Base-by-base conservation (phyloP, 2,329 filamentous ascomycete genomes). In the Neoscytalidium dimidiatum region DNA sequence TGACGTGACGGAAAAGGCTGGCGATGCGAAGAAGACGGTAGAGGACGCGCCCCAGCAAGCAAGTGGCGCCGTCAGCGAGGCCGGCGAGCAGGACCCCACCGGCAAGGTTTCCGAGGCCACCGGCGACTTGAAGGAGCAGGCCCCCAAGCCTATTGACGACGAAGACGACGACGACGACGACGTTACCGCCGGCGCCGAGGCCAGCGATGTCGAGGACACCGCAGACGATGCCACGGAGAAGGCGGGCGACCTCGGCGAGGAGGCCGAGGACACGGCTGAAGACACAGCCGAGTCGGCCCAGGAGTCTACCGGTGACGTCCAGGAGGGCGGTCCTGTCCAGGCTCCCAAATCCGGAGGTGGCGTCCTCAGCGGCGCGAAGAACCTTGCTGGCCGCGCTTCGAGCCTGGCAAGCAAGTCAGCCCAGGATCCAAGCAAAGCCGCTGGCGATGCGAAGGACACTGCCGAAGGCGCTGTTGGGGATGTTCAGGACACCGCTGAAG, bases 81-180 rank as follows among this genome's bases (percentile, higher is more conserved):
- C 74, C 35, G 74, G 76, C 60, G 78, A 79, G 67, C 56, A 46
- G 6, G 63, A 65, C 9, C 44, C 63, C n/a, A 79, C 69, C 71
- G 80, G 78, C 73, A 83, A 83, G 72, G 81, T 83, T 46, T 81
- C 80, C 62, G 75, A 83, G 69, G 77, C 77, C 49, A 79, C 76
- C 63, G 77, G 80, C 56, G 75, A 81, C 29, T 77, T 83, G 57
- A 74, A 81, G 67, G 74, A 82, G 69, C 74, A 76, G 33, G 80
- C 80, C 65, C 80, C 81, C 4, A 79, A 83, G 70, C 81, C 81
- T 53, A 75, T 82, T 64, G 76, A 79, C 43, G 77, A 81, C 41
- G 75, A 76, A 43, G 75, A 80, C 13, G 75, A 76, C 46, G 76
- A 80, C 8, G 75, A 75, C 44, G 77, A 80, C 11, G 74, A 76